A percentile compares a stretch with the other conserved stretches of the same genome.
Conservation (phyloP, 306 rosid genomes). For the Macrotyloma uniflorum region DNA sequence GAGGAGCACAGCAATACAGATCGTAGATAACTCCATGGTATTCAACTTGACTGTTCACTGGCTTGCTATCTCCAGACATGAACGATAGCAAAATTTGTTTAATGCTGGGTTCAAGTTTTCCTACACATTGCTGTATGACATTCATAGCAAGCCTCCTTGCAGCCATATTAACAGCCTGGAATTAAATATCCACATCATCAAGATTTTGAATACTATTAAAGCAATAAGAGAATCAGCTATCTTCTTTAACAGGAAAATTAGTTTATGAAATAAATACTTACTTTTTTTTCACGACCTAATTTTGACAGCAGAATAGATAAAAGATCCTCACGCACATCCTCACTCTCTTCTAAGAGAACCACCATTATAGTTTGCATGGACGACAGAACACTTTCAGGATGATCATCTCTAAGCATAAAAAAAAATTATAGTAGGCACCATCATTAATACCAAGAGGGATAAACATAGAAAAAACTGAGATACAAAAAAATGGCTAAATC, state of each 20-base stretch:
- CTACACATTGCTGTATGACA: constrained; percentile 82
- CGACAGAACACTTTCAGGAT: constrained; percentile 86
- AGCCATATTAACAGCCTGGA: constrained; percentile 81
- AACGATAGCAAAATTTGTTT: constrained; percentile 83
- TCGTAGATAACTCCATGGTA: constrained; percentile 88
- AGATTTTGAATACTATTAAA: background rate
- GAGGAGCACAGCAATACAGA: constrained; percentile 90
- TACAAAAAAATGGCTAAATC: constrained; percentile 26
- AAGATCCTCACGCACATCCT: constrained; percentile 79
- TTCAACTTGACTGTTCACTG: constrained; percentile 58
- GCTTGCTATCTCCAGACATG: constrained; percentile 86
- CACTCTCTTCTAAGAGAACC: constrained; percentile 95
- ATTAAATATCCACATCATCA: constrained; percentile 36
- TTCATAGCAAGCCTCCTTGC: constrained; percentile 98
- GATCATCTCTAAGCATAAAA: constrained; percentile 81
- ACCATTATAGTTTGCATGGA: constrained; percentile 96
- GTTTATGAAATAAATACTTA: constrained; percentile 48
- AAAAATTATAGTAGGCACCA: constrained; percentile 22
- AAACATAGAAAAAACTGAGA: constrained; percentile 9
- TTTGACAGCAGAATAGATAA: constrained; percentile 68
- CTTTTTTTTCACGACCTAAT: constrained; percentile 79
- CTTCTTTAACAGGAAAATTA: constrained; percentile 31
- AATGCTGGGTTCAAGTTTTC: constrained; percentile 86
- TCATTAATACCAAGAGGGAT: constrained; percentile 7
- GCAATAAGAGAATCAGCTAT: constrained; percentile 22